Base-by-base conservation (phyloP, 169 alveolate genomes). In the Plasmodium gonderi region DNA sequence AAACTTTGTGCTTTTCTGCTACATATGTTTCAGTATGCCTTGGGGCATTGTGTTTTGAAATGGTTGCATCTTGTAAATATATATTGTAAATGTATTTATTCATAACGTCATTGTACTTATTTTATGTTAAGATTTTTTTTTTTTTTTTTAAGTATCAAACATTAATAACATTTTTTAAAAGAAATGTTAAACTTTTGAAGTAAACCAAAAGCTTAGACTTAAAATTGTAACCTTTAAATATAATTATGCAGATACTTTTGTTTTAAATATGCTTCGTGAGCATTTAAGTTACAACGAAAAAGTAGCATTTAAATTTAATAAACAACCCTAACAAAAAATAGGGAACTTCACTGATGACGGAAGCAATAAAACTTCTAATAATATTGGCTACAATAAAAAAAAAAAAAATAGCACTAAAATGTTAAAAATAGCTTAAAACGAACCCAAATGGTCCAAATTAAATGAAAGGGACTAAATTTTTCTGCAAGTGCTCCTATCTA, bases 111-210 rank as follows among this genome's bases (percentile, higher is more conserved):
- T 60, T 60, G 72, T 60, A 60, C 72, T n/a, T 60, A 60, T 60
- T 36, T 5, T 36, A 14, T 60, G 31, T 60, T 23, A 60, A 26
- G 3, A 60, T 3, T 17, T 76, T 44, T 77, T 77, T 77, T 40
- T 23, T 74, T 75, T 75, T 75, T 75, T 75, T 40, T 36, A 40
- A n/a, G 64, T 20, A 75, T 12, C 45, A 36, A 75, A 75, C n/a
- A 7, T 40, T 29, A 40, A 29, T 40, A 3, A 75, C 64, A 75
- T 40, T 75, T 75, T 38, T 40, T 40, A 45, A 75, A 40, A 75
- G 81, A 75, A 75, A 75, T 75, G 81, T 40, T 40, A 75, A 75
- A 14, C 81, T 42, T 33, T 75, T 75, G 67, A 75, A 11, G 0
- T 12, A 36, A 20, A 60, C 72, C 72, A 29, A 23, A 60, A 42